A percentile compares a stretch with the other conserved stretches of the same genome.
These are phyloP conservation scores for Alliaria petiolata DNA, from an alignment of 345 rosid genomes.

Conservation along the genomic window DNA sequence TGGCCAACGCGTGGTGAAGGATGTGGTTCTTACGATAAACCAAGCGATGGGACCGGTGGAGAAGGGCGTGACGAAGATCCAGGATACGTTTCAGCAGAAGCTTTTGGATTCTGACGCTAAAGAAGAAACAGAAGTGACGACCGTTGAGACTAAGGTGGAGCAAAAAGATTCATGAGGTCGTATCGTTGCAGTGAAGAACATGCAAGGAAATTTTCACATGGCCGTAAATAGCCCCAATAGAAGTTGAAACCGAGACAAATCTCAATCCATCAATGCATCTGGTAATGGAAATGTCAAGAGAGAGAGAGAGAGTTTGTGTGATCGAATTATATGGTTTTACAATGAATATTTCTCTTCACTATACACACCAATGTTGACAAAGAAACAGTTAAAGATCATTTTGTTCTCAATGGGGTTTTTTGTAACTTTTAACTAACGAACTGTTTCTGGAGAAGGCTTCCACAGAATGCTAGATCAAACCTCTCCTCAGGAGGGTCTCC, in stretches of 20 bases:
- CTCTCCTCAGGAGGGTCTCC: slow-evolving; percentile 95
- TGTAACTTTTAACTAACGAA: slow-evolving; percentile 33
- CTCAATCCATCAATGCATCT: too few relatives aligned
- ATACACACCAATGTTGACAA: background rate
- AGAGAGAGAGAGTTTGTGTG: background rate
- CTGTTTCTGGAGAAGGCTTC: slow-evolving; percentile 77
- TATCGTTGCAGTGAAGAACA: too few relatives aligned
- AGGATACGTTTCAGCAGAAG: slow-evolving; percentile 53
- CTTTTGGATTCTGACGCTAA: slow-evolving; percentile 32
- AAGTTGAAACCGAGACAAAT: background rate
- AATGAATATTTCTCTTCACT: background rate
- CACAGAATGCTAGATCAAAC: slow-evolving; percentile 77
- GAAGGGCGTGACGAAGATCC: slow-evolving; percentile 81
- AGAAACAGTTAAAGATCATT: too few relatives aligned
- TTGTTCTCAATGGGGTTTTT: too few relatives aligned
- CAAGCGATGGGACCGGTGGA: slow-evolving; percentile 85
- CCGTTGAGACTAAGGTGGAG: slow-evolving; percentile 33
- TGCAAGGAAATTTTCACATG: background rate
- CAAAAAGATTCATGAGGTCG: too few relatives aligned
- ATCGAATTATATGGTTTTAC: background rate
- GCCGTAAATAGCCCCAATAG: background rate
- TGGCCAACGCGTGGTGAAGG: slow-evolving; percentile 69
- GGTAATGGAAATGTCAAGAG: background rate
- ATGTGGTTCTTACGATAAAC: slow-evolving; percentile 79
- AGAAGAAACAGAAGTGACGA: slow-evolving; percentile 36